Evolutionary conservation across 1,284 basidiomycete genomes (phyloP), one percentile per base, ranked within the genome.

Genomic region (Leccinum angustisporum): DNA sequence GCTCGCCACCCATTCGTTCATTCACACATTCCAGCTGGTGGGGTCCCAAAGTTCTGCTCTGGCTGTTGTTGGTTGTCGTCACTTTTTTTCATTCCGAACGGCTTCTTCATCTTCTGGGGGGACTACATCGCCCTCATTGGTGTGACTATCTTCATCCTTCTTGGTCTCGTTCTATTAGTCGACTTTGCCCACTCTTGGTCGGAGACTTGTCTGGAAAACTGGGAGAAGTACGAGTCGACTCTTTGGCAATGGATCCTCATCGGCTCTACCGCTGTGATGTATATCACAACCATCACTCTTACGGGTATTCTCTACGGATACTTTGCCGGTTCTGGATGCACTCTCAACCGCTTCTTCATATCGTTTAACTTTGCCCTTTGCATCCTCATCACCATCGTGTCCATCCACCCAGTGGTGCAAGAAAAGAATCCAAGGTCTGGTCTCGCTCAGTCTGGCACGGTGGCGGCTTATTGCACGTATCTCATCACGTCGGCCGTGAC

Each of bases 161-260:
- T 99, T 66, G 97, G 97, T 52, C 89, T 99, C 43, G 94, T 99
- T 61, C 88, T 99, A 50, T 88, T 99, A 61, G 93, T 99, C 76
- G 97, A 99, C 81, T 98, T 99, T 74, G 97, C 97, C 0, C 97
- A 99, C 73, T 92, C 94, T 2, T 99, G 95, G 95, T 95, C 95
- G 36, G 97, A 99, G 78, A 96, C 90, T 13, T 98, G 97, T 72
- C 85, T 98, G 57, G 91, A 98, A 68, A 94, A 94, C 65, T 98
- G 95, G 95, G 96, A 98, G 75, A 85, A 87, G 62, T 88, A 88
- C 36, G 82, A 86, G 57, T 96, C 95, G 11, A 92, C 92, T 30
- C 79, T 97, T 58, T 99, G 97, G 97, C 95, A 98, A 77, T 98
- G 92, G 86, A 88, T 97, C 63, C 88, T 99, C 60, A 88, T 99